Evolutionary conservation across 352 stramenopile species (phyloP), one percentile per base, ranked within the genome.

Genomic region (Phytophthora citricola): DNA sequence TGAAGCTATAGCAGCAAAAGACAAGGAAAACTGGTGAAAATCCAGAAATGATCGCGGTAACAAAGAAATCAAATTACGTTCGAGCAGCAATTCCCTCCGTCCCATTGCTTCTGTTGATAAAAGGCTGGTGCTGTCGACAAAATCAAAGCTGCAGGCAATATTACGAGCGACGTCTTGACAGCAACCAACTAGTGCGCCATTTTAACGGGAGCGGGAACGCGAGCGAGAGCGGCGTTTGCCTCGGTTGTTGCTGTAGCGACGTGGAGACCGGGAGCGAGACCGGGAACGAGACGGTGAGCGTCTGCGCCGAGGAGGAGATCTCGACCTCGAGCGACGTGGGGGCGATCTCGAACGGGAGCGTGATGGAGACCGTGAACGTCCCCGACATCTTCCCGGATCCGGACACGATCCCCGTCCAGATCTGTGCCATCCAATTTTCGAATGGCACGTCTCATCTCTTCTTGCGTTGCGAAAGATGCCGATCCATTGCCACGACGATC

Each of bases 381-480:
- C 34, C 40, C 27, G 4, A 36, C 32, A n/a, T 58, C 58, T 11
- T 83, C 70, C 15, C 75, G 69, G 32, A 90, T 73, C 14, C 75
- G 76, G 0, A 94, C 50, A 11, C 65, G 64, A 29, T 90, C 76
- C 12, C 81, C 82, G 11, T 77, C 51, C 36, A 91, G 67, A 20
- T 89, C 75, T 2, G 43, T 53, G 29, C 69, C 71, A 44, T 91
- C 67, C 32, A 94, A 53, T 52, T 83, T 87, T 2, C 55, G 55
- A 9, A 94, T 80, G 2, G 79, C 83, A 15, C 73, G 76, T 27
- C 76, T 51, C 69, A 93, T 79, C 46, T 93, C 81, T 14, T 89
- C 70, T 1, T 60, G 64, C 0, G 83, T 87, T n/a, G 75, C 72
- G 47, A 94, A 94, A 4, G 79, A 91, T 1, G 83, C 86, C 12